phyloP scores from a whole-genome alignment of 1,139 yeast species.

The Scheffersomyces quercinus region DNA sequence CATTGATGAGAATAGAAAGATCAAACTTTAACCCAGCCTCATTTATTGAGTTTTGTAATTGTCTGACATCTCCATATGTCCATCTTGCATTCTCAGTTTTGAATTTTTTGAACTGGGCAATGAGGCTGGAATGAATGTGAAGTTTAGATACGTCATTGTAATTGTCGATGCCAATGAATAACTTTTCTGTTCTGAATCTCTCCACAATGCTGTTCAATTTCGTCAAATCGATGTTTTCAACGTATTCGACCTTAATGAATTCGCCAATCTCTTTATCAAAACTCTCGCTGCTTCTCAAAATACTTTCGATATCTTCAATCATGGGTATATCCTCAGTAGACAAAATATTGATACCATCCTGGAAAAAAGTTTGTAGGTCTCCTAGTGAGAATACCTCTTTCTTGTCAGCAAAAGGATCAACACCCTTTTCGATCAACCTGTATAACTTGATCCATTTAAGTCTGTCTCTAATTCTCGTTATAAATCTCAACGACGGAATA shows the following conservation, averaged over 20 bases:
- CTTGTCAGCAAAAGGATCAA: conserved; percentile 41
- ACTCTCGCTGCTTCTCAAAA: conserved; percentile 30
- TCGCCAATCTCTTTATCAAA: conserved; percentile 28
- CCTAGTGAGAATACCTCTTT: conserved; percentile 39
- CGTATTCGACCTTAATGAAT: conserved; percentile 25
- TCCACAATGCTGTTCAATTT: conserved; percentile 24
- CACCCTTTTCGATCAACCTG: conserved; percentile 36
- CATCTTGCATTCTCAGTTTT: conserved; percentile 7
- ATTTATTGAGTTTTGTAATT: conserved; percentile 21
- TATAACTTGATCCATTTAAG: conserved; percentile 49
- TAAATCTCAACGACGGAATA: conserved; percentile 49
- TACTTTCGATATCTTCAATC: conserved; percentile 19
- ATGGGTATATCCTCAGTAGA: conserved; percentile 24
- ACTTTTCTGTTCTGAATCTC: conserved; percentile 24
- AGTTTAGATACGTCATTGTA: conserved; percentile 30
- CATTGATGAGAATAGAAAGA: conserved; percentile 18
- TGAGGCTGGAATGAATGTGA: conserved; percentile 23
- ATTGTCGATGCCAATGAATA: conserved; percentile 28
- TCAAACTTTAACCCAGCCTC: conserved; percentile 30
- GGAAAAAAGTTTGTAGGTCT: conserved; percentile 36
- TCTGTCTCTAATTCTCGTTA: conserved; percentile 51
- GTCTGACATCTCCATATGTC: conserved; percentile 25
- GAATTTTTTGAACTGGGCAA: conserved; percentile 20
- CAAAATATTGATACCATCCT: conserved; percentile 41
- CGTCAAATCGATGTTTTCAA: conserved; percentile 24